Evolutionary conservation across 805 yeast species (phyloP).

Genomic region (Metschnikowia aberdeeniae): DNA sequence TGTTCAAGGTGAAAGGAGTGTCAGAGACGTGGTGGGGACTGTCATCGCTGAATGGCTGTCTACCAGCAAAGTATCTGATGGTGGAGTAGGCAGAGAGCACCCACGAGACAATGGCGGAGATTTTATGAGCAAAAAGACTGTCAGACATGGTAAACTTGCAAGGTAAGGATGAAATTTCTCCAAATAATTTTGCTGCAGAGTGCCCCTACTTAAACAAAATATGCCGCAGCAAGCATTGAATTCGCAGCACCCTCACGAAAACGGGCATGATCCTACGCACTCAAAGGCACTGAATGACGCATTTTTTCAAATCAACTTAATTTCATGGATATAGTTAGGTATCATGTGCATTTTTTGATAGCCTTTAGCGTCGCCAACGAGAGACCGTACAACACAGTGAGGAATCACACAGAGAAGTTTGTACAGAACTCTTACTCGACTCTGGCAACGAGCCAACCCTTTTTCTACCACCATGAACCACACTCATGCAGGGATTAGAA

Average conservation of each 20-base stretch:
- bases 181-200: background rate
- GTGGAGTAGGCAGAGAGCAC: conserved; percentile 54
- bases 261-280: background rate
- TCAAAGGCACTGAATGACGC: no score
- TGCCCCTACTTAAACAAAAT: background rate
- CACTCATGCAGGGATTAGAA: no score
- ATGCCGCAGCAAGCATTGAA: conserved; percentile 7
- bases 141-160: conserved; percentile 1
- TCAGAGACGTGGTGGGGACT: conserved; percentile 49
- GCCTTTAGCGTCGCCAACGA: no score
- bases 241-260: background rate
- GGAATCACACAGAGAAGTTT: no score
- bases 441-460: no score
- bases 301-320: background rate
- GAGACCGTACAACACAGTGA: no score
- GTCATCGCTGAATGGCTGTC: conserved; percentile 43
- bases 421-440: no score
- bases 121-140: conserved; percentile 31
- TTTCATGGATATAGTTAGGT: no score
- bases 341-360: no score
- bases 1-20: conserved; percentile 69
- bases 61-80: conserved; percentile 53
- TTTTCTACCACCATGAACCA: no score
- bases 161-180: background rate
- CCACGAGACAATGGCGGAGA: conserved; percentile 50